Conservation (phyloP, 495 filamentous ascomycete genomes). For the Penicillium lividum region DNA sequence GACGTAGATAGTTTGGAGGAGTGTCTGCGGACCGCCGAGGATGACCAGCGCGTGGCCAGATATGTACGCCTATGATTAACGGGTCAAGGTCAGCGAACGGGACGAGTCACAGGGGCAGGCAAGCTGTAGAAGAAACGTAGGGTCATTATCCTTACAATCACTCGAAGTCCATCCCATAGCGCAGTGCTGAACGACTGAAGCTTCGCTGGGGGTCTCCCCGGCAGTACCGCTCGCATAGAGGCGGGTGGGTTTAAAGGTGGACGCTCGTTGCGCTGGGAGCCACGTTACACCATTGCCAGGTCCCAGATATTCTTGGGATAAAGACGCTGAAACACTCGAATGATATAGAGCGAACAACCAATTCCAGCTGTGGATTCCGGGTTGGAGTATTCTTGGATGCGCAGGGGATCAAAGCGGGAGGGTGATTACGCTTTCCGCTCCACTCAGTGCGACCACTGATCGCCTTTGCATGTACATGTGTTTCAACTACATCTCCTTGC, state of each 20-base stretch:
- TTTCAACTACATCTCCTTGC: too few relatives aligned
- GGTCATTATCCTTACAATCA: slow-evolving; percentile 62
- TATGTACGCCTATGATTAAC: slow-evolving; percentile 71
- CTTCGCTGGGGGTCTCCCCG: slow-evolving; percentile 84
- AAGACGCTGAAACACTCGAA: neutral
- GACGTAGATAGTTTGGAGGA: slow-evolving; percentile 90
- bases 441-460: slow-evolving; percentile 26
- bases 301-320: neutral
- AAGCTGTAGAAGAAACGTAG: slow-evolving; percentile 9
- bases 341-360: slow-evolving; percentile 8
- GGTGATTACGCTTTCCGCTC: slow-evolving; percentile 32
- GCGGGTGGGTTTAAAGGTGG: slow-evolving; percentile 31
- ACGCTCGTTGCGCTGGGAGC: slow-evolving; percentile 31
- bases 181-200: slow-evolving; percentile 87
- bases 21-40: slow-evolving; percentile 68
- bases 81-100: slow-evolving; percentile 20
- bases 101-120: neutral
- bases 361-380: slow-evolving; percentile 7
- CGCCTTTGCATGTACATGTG: neutral
- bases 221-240: slow-evolving; percentile 78
- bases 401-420: slow-evolving; percentile 24
- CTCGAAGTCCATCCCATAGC: slow-evolving; percentile 75
- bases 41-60: slow-evolving; percentile 85
- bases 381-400: slow-evolving; percentile 8
- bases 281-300: slow-evolving; percentile 44